phyloP scores from a whole-genome alignment of 257 asterid species.

The Plantago elongata region DNA sequence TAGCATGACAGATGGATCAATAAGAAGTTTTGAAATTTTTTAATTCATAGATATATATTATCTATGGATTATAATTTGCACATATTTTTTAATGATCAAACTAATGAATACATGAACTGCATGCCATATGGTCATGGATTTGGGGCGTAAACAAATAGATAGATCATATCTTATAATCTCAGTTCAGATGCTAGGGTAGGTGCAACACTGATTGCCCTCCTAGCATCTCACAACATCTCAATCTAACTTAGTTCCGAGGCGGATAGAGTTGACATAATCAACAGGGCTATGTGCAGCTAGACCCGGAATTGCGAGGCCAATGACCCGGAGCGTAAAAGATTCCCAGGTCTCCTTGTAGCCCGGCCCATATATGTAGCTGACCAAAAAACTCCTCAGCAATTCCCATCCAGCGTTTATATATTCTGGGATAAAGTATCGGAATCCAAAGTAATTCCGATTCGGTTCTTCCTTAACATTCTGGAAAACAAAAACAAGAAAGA shows the following conservation, averaged over 20 bases:
- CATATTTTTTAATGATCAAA: too few relatives aligned
- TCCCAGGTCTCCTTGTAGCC: constrained; percentile 78
- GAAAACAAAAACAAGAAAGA: constrained; percentile 8
- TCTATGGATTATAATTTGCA: too few relatives aligned
- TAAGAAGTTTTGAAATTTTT: too few relatives aligned
- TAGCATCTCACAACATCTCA: too few relatives aligned
- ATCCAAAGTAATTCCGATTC: constrained; percentile 67
- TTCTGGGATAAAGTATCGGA: constrained; percentile 54
- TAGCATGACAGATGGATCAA: too few relatives aligned
- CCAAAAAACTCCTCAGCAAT: constrained; percentile 52
- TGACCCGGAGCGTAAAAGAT: constrained; percentile 46
- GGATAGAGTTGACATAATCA: constrained; percentile 71
- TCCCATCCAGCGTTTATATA: constrained; percentile 75
- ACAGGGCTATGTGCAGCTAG: constrained; percentile 82
- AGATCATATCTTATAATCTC: too few relatives aligned
- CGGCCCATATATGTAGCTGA: constrained; percentile 42
- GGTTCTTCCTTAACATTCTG: constrained; percentile 84
- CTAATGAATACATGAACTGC: too few relatives aligned
- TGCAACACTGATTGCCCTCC: too few relatives aligned
- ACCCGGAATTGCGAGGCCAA: constrained; percentile 75
- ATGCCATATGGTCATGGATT: too few relatives aligned
- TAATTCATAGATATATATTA: too few relatives aligned
- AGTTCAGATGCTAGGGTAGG: too few relatives aligned
- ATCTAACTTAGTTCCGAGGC: constrained; percentile 43
- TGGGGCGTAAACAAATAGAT: too few relatives aligned